Conservation (phyloP, 768 basidiomycete genomes). For the Vishniacozyma victoriae region DNA sequence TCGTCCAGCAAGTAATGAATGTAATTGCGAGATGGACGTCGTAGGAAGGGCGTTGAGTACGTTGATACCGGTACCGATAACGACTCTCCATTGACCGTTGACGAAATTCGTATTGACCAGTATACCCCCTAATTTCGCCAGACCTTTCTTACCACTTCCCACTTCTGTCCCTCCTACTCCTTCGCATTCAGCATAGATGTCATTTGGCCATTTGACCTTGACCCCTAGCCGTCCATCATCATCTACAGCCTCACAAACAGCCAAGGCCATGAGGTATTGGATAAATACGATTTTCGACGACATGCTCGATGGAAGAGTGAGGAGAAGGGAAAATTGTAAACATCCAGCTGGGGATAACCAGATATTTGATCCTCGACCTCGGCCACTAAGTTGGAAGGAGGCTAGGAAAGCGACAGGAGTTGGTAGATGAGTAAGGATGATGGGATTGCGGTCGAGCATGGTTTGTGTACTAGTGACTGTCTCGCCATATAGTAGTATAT, state of each 20-base stretch:
- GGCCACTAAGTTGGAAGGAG: conserved; percentile 75
- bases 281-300: conserved; percentile 73
- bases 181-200: conserved; percentile 65
- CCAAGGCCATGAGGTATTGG: conserved; percentile 85
- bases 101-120: conserved; percentile 80
- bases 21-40: conserved; percentile 69
- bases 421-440: conserved; percentile 62
- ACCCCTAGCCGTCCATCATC: conserved; percentile 58
- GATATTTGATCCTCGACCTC: conserved; percentile 79
- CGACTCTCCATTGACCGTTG: conserved; percentile 65
- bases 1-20: conserved; percentile 43
- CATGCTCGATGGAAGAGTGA: conserved; percentile 56
- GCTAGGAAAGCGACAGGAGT: conserved; percentile 76
- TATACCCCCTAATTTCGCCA: conserved; percentile 77
- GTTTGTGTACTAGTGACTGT: conserved; percentile 91
- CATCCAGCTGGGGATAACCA: conserved; percentile 93
- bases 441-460: conserved; percentile 81
- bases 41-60: conserved; percentile 75
- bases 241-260: conserved; percentile 79
- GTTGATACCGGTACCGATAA: conserved; percentile 86
- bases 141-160: conserved; percentile 51
- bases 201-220: conserved; percentile 94
- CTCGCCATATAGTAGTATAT: conserved; percentile 77
- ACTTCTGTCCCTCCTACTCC: conserved; percentile 50
- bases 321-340: conserved; percentile 71